Conservation (phyloP, 192 early-diverging fungal species). For the Coemansia sp. region DNA sequence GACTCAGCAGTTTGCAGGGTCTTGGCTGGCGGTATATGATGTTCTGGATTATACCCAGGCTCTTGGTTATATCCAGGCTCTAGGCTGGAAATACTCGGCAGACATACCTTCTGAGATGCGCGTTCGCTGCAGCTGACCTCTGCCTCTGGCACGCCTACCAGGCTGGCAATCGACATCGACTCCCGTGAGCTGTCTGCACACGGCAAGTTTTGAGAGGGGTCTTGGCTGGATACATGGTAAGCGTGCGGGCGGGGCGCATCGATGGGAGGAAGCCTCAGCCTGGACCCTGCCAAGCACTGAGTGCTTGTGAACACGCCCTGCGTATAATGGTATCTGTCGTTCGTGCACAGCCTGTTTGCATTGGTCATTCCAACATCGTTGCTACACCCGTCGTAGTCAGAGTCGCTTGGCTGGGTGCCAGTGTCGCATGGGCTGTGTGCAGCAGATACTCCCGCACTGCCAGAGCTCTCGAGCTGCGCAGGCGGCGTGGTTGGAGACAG, state of each 20-base stretch:
- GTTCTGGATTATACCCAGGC: not conserved
- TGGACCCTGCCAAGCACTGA: not conserved
- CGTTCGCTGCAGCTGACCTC: not conserved
- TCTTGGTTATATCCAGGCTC: slow-evolving; percentile 1
- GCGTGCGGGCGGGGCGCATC: not conserved
- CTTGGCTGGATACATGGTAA: not conserved
- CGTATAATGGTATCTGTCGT: not conserved
- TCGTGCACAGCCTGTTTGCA: not conserved
- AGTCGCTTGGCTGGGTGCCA: slow-evolving; percentile 10
- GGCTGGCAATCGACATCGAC: slow-evolving; percentile 33
- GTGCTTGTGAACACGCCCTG: not conserved
- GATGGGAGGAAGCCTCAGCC: slow-evolving; percentile 24
- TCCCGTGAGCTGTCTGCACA: slow-evolving; percentile 12
- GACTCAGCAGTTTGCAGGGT: slow-evolving; percentile 1
- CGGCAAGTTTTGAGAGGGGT: not conserved
- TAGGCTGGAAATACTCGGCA: slow-evolving; percentile 18
- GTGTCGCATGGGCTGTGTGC: not conserved
- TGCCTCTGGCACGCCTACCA: slow-evolving; percentile 18
- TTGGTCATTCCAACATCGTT: not conserved
- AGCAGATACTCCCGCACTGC: not conserved
- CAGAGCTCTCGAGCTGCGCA: not conserved
- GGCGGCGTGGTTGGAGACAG: slow-evolving; percentile 6
- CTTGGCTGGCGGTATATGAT: not conserved
- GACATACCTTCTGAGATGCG: not conserved
- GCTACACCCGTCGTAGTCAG: slow-evolving; percentile 7